These are phyloP conservation scores for Clarireedia monteithiana DNA, from an alignment of 2,329 filamentous ascomycete species.

Conservation along the genomic window DNA sequence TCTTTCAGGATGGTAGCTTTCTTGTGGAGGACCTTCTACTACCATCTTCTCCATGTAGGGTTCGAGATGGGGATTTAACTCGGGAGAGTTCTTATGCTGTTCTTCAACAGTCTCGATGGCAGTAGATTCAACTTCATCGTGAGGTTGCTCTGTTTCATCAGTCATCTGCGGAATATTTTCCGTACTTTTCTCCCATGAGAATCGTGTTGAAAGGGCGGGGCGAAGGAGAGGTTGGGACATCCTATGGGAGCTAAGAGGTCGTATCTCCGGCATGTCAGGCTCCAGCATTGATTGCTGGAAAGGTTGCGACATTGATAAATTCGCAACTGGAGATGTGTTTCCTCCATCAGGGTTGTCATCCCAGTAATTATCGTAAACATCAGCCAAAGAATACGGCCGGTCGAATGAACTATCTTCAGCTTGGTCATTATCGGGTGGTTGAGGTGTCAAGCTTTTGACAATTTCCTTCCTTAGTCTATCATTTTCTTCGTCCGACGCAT, in stretches of 20 bases:
- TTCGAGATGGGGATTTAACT: not conserved
- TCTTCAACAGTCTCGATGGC: not conserved
- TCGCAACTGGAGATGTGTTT: not conserved
- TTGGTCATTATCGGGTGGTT: slow-evolving; percentile 25
- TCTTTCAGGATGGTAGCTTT: slow-evolving; percentile 12
- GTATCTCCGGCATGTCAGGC: slow-evolving; percentile 10
- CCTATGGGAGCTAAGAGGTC: slow-evolving; percentile 21
- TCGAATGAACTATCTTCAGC: slow-evolving; percentile 34
- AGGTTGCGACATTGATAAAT: not conserved
- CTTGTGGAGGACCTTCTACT: not conserved
- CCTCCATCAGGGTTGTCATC: slow-evolving; percentile 38
- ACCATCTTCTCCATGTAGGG: slow-evolving; percentile 5
- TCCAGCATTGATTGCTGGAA: slow-evolving; percentile 17
- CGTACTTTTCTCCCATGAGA: slow-evolving; percentile 25
- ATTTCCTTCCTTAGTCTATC: slow-evolving; percentile 69
- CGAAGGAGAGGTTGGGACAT: slow-evolving; percentile 11
- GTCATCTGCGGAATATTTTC: slow-evolving; percentile 13
- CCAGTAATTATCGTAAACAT: slow-evolving; percentile 64
- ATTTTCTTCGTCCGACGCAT: slow-evolving; percentile 47
- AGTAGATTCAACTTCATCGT: not conserved
- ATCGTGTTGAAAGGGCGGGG: slow-evolving; percentile 17
- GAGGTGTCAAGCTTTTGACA: slow-evolving; percentile 56
- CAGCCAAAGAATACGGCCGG: slow-evolving; percentile 52
- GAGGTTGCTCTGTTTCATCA: not conserved
- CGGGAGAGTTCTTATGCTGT: not conserved